Percentiles rank a stretch among this genome's conserved stretches.
Evolutionary conservation across 2,329 filamentous ascomycete species (phyloP).

Genomic region (Onygenales sp.): DNA sequence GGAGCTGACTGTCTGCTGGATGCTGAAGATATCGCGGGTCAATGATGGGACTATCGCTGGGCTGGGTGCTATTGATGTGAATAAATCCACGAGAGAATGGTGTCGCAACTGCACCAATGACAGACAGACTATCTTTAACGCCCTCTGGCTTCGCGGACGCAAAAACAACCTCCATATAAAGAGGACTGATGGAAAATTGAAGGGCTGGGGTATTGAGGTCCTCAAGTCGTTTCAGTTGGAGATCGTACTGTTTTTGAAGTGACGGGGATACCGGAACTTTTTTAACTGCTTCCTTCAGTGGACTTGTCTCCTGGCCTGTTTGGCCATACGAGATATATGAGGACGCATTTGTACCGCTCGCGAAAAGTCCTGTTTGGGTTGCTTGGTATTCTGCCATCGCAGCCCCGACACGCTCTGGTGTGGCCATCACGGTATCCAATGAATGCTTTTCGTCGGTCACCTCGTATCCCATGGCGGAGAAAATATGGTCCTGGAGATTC

Average conservation of each 20-base stretch:
- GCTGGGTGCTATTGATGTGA: constrained; percentile 20
- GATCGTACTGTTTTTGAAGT: constrained; percentile 5
- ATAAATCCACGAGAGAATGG: constrained; percentile 24
- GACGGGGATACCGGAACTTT: background rate
- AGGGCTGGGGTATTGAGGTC: background rate
- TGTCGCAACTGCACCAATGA: too few relatives aligned
- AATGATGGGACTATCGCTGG: constrained; percentile 15
- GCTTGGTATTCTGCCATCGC: background rate
- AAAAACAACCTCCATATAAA: background rate
- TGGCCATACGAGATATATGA: constrained; percentile 1
- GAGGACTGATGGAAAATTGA: background rate
- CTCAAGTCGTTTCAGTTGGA: background rate
- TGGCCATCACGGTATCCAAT: background rate
- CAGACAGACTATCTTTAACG: too few relatives aligned
- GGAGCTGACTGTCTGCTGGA: constrained; percentile 17
- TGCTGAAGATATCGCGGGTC: constrained; percentile 24
- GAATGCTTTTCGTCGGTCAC: background rate
- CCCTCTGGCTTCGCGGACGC: too few relatives aligned
- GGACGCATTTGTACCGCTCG: background rate
- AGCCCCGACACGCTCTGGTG: background rate
- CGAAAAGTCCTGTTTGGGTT: background rate
- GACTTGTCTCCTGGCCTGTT: background rate
- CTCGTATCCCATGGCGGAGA: background rate
- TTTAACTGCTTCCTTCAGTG: background rate
- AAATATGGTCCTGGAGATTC: constrained; percentile 21